Evolutionary conservation across 73 alveolate species (phyloP).

Genomic region (Blepharisma stoltei): DNA sequence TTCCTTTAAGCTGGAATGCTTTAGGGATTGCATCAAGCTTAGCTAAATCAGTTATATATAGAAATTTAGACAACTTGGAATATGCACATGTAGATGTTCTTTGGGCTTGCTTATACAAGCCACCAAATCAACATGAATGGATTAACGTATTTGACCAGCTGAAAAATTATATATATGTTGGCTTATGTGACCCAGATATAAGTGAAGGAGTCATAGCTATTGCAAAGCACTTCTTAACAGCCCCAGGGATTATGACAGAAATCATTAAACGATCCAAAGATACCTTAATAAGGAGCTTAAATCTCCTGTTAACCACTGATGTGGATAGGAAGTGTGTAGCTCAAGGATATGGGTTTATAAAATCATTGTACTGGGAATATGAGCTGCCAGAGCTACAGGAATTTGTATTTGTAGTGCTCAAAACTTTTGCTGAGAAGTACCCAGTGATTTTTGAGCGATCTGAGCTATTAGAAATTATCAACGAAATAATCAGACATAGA

Average conservation of each 20-base stretch:
- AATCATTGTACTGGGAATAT: constrained; percentile 43
- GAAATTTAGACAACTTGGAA: constrained; percentile 47
- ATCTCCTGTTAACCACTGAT: constrained; percentile 46
- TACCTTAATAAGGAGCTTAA: constrained; percentile 50
- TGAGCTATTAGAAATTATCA: constrained; percentile 56
- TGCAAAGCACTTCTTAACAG: constrained; percentile 56
- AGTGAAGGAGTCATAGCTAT: constrained; percentile 47
- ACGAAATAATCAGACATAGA: constrained; percentile 49
- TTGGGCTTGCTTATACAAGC: constrained; percentile 53
- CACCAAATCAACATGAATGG: constrained; percentile 57
- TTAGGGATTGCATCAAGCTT: constrained; percentile 51
- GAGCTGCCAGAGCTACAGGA: constrained; percentile 39
- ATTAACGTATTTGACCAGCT: constrained; percentile 45
- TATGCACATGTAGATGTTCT: constrained; percentile 62
- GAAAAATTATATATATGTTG: constrained; percentile 56
- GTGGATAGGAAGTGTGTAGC: constrained; percentile 45
- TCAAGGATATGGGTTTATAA: constrained; percentile 54
- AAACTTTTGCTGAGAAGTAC: constrained; percentile 56
- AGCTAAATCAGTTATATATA: constrained; percentile 36
- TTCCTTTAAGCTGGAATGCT: constrained; percentile 67
- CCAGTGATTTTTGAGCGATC: constrained; percentile 46
- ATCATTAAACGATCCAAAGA: constrained; percentile 43
- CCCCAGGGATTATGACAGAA: constrained; percentile 35
- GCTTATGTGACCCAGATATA: constrained; percentile 54
- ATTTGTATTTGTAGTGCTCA: constrained; percentile 55